Conservation (phyloP, 352 stramenopile genomes). For the Globisporangium radiosum region DNA sequence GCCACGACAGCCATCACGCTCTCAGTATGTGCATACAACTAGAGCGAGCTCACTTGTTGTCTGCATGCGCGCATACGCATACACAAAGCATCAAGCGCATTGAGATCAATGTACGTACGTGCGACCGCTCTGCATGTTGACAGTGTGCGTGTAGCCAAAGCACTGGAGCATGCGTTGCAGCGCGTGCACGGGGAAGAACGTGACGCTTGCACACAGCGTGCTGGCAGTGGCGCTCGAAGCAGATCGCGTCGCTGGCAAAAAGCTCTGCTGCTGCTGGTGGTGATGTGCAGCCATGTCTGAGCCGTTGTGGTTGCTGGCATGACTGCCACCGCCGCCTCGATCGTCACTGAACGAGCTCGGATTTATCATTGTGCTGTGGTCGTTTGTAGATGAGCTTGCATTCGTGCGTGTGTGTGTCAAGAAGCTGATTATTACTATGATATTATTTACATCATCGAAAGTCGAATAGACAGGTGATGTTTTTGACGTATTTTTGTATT, state of each 20-base stretch:
- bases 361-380: too few relatives aligned
- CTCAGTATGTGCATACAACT: neutral
- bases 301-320: too few relatives aligned
- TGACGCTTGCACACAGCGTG: constrained; percentile 51
- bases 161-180: constrained; percentile 59
- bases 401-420: too few relatives aligned
- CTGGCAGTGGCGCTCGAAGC: constrained; percentile 9
- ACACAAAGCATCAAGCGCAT: neutral
- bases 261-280: constrained; percentile 15
- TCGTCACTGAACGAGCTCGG: too few relatives aligned
- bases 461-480: too few relatives aligned
- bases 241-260: constrained; percentile 20
- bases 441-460: too few relatives aligned
- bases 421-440: too few relatives aligned
- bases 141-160: constrained; percentile 58
- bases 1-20: neutral
- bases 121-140: constrained; percentile 69
- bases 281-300: too few relatives aligned
- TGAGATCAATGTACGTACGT: constrained; percentile 28
- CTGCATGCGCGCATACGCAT: neutral
- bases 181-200: constrained; percentile 53
- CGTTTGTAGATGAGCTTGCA: too few relatives aligned
- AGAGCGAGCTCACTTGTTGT: neutral
- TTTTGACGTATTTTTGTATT: too few relatives aligned
- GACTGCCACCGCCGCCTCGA: too few relatives aligned